Evolutionary conservation across 345 rosid genomes (phyloP), one percentile per base, ranked within the genome.

Genomic region (Lenwebbia sp.): DNA sequence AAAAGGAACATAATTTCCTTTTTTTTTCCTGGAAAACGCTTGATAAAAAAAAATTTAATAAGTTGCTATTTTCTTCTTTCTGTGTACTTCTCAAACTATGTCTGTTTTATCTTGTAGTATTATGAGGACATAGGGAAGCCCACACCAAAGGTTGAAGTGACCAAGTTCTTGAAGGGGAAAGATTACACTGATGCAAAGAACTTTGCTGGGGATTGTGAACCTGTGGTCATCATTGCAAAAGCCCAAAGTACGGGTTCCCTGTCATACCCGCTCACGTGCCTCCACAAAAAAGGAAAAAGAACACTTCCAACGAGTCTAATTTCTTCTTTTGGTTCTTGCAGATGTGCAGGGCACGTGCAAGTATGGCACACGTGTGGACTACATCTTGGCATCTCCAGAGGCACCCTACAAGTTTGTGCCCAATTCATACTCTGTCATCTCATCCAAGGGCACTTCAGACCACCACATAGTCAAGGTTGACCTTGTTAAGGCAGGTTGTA

Each of bases 341-440:
- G 98, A 93, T 92, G 99, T 97, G 58, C 99, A 97, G 85, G 99
- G 99, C 83, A 96, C 99, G 33, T 97, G 99, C 94, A 97, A 97
- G 91, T 96, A 97, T 0, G 99, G 98, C 57, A 97, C 99, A 5
- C 87, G 99, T 0, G 99, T 97, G 13, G 99, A 97, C 87, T 96
- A 97, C 90, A 83, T 95, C 40, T 86, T 92, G 57, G 91, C 96
- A 85, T 94, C 99, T n/a, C 93, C 93, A 37, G 89, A 90, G 40
- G 91, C 93, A 7, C 91, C 94, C 1, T 96, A 89, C 87, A 89
- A 89, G 86, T 94, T 96, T 62, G 93, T 97, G 65, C 98, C 97
- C 1, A 95, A 95, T 13, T 93, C 98, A 4, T 96, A 96, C 89
- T 93, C 98, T 0, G 99, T 95, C 52, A 82, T 95, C 47, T 96